Conservation (phyloP, 179 eudicot species). For the Corrigiola litoralis region DNA sequence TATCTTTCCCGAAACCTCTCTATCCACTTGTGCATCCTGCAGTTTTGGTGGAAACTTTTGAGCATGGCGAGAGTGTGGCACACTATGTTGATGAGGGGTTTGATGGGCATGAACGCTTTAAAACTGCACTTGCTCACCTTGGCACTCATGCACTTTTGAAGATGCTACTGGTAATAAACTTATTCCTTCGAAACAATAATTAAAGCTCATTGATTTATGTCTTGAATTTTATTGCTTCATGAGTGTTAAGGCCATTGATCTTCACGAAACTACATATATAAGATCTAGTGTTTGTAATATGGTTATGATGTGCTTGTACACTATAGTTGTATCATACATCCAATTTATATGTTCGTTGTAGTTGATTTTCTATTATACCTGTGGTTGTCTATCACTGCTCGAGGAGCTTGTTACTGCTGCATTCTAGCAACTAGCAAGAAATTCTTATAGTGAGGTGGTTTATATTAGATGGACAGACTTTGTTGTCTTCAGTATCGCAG, state of each 20-base stretch:
- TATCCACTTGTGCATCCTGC: slow-evolving; percentile 98
- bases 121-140: slow-evolving; percentile 81
- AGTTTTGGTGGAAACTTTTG: slow-evolving; percentile 91
- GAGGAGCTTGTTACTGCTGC: no score
- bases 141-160: slow-evolving; percentile 98
- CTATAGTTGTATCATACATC: no score
- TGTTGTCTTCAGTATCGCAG: not conserved
- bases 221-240: no score
- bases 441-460: not conserved
- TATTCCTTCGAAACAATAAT: not conserved
- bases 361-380: no score
- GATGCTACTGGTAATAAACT: slow-evolving; percentile 79
- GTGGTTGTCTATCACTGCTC: no score
- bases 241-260: no score
- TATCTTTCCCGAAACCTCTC: slow-evolving; percentile 95
- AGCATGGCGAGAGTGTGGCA: slow-evolving; percentile 90
- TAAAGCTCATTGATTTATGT: not conserved
- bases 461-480: not conserved
- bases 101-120: slow-evolving; percentile 65
- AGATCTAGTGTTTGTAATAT: no score
- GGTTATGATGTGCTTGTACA: no score
- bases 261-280: no score
- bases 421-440: no score
- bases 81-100: slow-evolving; percentile 82
- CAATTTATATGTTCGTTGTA: no score